phyloP scores from a whole-genome alignment of 306 rosid species.

The Fragaria ananassa region DNA sequence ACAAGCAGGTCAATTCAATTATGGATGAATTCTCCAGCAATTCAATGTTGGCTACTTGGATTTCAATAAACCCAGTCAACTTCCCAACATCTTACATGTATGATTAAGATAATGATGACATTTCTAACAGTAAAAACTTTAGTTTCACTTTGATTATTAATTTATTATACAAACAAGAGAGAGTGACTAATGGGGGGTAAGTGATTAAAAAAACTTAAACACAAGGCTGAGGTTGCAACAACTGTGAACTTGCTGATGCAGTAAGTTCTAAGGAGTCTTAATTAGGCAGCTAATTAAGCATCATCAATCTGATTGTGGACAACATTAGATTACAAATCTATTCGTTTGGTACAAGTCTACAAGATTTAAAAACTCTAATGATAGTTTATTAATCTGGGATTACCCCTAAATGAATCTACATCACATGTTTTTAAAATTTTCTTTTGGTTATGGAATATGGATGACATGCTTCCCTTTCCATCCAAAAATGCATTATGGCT shows the following conservation, averaged over 20 bases:
- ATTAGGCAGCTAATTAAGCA: not conserved
- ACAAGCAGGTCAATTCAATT: not conserved
- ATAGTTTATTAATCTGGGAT: not conserved
- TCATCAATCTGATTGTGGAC: not conserved
- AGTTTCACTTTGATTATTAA: not conserved
- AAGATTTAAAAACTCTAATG: not conserved
- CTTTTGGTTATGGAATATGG: not conserved
- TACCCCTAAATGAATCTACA: not conserved
- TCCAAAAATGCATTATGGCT: not conserved
- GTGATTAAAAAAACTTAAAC: not conserved
- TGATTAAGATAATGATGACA: not conserved
- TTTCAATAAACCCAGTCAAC: not conserved
- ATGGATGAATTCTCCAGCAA: not conserved
- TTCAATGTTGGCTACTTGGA: not conserved
- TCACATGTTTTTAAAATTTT: not conserved
- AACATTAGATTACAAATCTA: not conserved
- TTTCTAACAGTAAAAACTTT: not conserved
- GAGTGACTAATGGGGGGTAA: not conserved
- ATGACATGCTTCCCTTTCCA: not conserved
- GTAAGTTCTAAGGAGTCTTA: not conserved
- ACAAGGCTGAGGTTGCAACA: constrained; percentile 22
- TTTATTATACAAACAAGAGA: not conserved
- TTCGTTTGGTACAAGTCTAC: not conserved
- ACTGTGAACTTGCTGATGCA: not conserved
- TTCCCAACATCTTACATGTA: not conserved